Base-by-base conservation (phyloP, 2,329 filamentous ascomycete genomes). In the Thermochaetoides dissita region DNA sequence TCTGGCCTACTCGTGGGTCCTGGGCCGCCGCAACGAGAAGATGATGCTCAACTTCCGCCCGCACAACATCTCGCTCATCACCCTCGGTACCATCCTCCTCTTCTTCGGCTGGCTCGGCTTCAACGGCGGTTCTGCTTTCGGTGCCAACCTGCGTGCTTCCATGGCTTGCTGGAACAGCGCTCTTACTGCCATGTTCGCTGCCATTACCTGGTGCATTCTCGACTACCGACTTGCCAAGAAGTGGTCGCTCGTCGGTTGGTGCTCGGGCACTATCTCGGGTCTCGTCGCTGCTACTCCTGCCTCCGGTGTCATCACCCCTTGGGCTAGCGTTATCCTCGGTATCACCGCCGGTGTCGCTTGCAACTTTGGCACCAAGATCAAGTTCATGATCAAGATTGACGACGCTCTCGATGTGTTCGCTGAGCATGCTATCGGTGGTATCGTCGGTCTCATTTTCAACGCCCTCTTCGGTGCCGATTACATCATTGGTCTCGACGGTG, bases 41-140 rank as follows among this genome's bases (percentile, higher is more conserved):
- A 95, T 96, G 87, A 95, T 96, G 85, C 77, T 95, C 65, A 96
- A 96, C 74, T 96, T 96, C 76, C 85, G 91, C 53, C 91, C 91
- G 11, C 91, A 98, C 72, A 98, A 98, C 69, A 91, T 96, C 52
- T 94, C 88, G 6, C 76, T 96, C 57, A 94, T 98, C 65, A 88
- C 91, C 1, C 81, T 96, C 54, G 91, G 91, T 49, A 96, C 91
- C 3, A 76, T 94, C 51, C 76, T 98, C 55, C 85, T 98, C 43
- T 96, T 88, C 88, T 96, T 96, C 57, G 91, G 91, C 57, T 98
- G 91, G 91, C 72, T 98, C 50, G 91, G 88, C 42, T 98, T 98
- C 77, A 98, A 98, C 71, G 91, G 89, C 55, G 91, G 91, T 50
- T 95, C 88, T 24, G 70, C 89, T 34, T 94, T 95, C 53, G 88